Percentiles rank a stretch among this genome's conserved stretches.
These are phyloP conservation scores for Helotiales sp. DNA, from an alignment of 2,329 filamentous ascomycete species.

Conservation along the genomic window DNA sequence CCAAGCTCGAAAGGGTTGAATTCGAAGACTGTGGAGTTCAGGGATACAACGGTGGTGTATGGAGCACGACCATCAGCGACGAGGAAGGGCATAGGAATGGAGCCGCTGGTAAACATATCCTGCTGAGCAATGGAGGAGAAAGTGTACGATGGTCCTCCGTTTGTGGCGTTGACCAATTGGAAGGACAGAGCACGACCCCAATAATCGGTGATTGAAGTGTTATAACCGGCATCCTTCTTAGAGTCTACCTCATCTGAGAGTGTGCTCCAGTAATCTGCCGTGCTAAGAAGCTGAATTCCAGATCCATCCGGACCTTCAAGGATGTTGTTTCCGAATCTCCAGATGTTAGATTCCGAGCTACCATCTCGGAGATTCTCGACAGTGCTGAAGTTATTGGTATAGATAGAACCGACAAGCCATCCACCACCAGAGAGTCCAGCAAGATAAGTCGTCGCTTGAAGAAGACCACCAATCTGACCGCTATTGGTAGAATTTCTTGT, in stretches of 20 bases:
- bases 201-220: slow-evolving; percentile 80
- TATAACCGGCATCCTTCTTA: slow-evolving; percentile 65
- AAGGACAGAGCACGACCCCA: slow-evolving; percentile 86
- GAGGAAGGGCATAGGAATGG: slow-evolving; percentile 71
- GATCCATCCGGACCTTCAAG: slow-evolving; percentile 54
- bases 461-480: slow-evolving; percentile 75
- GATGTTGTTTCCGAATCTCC: slow-evolving; percentile 64
- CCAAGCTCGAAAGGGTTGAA: slow-evolving; percentile 82
- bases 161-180: slow-evolving; percentile 75
- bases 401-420: slow-evolving; percentile 83
- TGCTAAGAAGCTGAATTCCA: slow-evolving; percentile 53
- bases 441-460: slow-evolving; percentile 81
- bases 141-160: slow-evolving; percentile 76
- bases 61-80: slow-evolving; percentile 68
- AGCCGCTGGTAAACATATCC: slow-evolving; percentile 59
- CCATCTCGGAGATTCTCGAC: slow-evolving; percentile 56
- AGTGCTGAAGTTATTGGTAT: slow-evolving; percentile 74
- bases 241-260: slow-evolving; percentile 56
- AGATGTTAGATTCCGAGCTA: slow-evolving; percentile 46
- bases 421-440: slow-evolving; percentile 79
- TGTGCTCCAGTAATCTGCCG: slow-evolving; percentile 62
- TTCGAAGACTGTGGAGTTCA: slow-evolving; percentile 76
- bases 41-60: slow-evolving; percentile 58
- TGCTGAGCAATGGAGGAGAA: slow-evolving; percentile 75
- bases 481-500: slow-evolving; percentile 59